Evolutionary conservation across 2,329 filamentous ascomycete species (phyloP), one percentile per base, ranked within the genome.

Genomic region (Epichloe sibirici): DNA sequence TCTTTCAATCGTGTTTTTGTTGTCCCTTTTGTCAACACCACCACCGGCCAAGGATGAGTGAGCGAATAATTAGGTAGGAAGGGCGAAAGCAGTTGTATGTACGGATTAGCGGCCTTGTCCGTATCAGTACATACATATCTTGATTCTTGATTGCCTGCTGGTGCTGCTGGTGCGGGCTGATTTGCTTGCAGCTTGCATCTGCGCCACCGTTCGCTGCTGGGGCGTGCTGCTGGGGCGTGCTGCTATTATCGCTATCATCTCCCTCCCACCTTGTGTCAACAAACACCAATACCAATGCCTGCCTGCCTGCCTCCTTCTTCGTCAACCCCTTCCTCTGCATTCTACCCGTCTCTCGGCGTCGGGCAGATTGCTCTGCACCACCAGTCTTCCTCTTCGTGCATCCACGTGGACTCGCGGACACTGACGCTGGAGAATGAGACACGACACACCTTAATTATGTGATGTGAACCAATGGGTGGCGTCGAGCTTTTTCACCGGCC

Each of bases 351-450:
- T 31, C 31, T 31, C 31, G 31, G 3, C 9, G 8, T 31, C 28
- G 44, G 28, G 21, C 28, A 21, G 21, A 15, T 44, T 4, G 23
- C 21, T 43, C n/a, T 34, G 42, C 38, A 37, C 17, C 44, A 48
- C 43, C 48, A 28, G 6, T 44, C 44, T 25, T 23, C 44, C 17
- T 23, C 21, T 31, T 51, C 31, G 42, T 47, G 23, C n/a, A 37
- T 51, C 52, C 52, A 53, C 52, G 52, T 53, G 52, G 52, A 45
- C 25, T 39, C 44, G 35, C 39, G 23, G 25, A 23, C 25, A 25
- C 42, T 23, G 43, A 13, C 34, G 34, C 43, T 42, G 37, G 48
- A 17, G 48, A 37, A 43, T 42, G 43, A 42, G 43, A 43, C 42
- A 40, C 17, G 43, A 43, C 42, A 40, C 17, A 48, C 37, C 25